Evolutionary conservation across 202 grass and related monocot genomes (phyloP), one percentile per base, ranked within the genome.

Genomic region (Elaeis oleifera): DNA sequence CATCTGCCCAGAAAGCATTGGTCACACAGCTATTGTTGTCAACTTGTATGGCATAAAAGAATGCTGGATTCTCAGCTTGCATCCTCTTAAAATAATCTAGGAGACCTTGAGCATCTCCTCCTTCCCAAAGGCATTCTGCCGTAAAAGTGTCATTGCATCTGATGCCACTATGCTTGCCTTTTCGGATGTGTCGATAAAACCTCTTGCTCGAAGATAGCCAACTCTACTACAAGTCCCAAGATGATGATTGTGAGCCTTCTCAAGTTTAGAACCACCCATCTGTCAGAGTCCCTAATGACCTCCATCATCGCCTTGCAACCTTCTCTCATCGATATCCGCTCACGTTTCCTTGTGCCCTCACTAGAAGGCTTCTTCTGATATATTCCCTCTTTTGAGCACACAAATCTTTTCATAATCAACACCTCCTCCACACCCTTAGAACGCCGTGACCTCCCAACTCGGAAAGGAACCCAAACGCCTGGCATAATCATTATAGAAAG

Each of bases 231-330:
- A 85, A 53, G 81, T 56, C 18, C 92, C 87, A 14, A 96, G 76
- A 21, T 66, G 68, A 76, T 96, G 87, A 26, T 83, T 96, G 71
- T 96, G 92, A 76, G 67, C 63, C 70, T 80, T 96, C 54, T 96
- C 87, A 76, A 96, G 84, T 74, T 96, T 96, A 71, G 92, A 89
- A 96, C 67, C 64, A 91, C 79, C 92, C 92, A 96, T 20, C 76
- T 68, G 57, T 71, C 65, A 15, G 21, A 66, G 5, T 86, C 84
- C 55, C 87, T 74, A 24, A 89, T 72, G 20, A 97, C 92, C 71
- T 97, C 92, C 87, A 97, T 97, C 92, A 97, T 97, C n/a, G 92
- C 92, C 29, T 89, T 91, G 87, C 87, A 96, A 68, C 92, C 92
- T 63, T 96, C 84, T n/a, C 92, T 74, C 81, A 96, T 91, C 5